A percentile compares a stretch with the other conserved stretches of the same genome.
Conservation (phyloP, 306 rosid genomes). For the Pachyrhizus erosus region DNA sequence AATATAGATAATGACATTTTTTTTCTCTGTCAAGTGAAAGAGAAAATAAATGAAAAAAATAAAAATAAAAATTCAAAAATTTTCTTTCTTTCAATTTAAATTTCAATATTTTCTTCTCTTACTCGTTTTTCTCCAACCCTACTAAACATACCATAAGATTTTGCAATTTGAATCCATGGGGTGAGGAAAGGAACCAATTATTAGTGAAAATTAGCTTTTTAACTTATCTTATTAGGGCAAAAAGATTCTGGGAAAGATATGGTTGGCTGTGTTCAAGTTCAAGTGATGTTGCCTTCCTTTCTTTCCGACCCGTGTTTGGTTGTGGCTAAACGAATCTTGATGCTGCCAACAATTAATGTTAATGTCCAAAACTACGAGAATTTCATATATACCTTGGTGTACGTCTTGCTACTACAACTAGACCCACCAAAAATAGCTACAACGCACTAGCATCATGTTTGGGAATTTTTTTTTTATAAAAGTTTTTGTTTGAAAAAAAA, state of each 20-base stretch:
- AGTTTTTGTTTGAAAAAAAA: neutral
- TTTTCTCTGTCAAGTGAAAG: too few species aligned
- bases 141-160: too few species aligned
- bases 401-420: neutral
- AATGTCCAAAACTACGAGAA: neutral
- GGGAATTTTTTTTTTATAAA: neutral
- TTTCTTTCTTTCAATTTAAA: too few species aligned
- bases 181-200: neutral
- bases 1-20: too few species aligned
- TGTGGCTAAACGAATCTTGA: slow-evolving; percentile 31
- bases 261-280: neutral
- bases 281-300: neutral
- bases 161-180: neutral
- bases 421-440: neutral
- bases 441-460: neutral
- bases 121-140: neutral
- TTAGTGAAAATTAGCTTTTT: neutral
- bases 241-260: neutral
- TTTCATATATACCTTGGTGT: neutral
- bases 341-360: neutral
- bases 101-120: too few species aligned
- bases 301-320: neutral
- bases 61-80: too few species aligned
- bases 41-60: too few species aligned
- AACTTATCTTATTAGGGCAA: neutral